These are phyloP conservation scores for Ambrosiella beaveri DNA, from an alignment of 2,329 filamentous ascomycete genomes.

Conservation along the genomic window DNA sequence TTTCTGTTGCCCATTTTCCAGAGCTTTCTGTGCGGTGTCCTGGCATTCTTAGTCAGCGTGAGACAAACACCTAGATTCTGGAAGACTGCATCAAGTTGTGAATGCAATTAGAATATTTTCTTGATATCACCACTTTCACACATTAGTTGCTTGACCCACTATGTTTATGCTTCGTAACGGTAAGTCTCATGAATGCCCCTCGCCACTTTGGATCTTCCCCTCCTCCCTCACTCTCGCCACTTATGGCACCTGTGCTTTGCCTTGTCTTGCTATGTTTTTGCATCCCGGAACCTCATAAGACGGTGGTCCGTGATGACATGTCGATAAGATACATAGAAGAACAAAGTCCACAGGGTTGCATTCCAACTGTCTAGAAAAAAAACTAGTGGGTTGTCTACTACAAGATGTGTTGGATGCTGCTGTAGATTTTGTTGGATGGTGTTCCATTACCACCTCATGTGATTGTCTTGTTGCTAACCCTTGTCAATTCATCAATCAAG, in stretches of 20 bases:
- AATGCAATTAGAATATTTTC: neutral
- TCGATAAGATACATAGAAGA: neutral
- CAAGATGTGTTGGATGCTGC: neutral
- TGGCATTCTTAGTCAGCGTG: neutral
- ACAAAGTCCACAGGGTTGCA: constrained; percentile 1
- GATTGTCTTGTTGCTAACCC: constrained; percentile 7
- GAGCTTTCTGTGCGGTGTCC: neutral
- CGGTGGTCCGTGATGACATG: constrained; percentile 1
- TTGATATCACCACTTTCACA: neutral
- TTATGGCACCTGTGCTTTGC: neutral
- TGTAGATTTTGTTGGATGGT: neutral
- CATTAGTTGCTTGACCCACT: constrained; percentile 1
- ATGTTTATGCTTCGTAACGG: constrained; percentile 30
- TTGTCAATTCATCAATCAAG: constrained; percentile 26
- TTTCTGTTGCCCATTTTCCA: neutral
- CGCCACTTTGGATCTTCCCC: constrained; percentile 7
- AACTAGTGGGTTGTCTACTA: neutral
- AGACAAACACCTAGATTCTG: neutral
- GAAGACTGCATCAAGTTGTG: neutral
- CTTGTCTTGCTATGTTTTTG: neutral
- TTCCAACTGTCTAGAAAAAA: neutral
- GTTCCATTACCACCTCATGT: neutral
- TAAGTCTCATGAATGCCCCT: constrained; percentile 19
- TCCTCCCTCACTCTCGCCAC: constrained; percentile 10
- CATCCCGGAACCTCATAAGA: neutral